Base-by-base conservation (phyloP, 2,329 filamentous ascomycete species). In the Drechmeria coniospora region DNA sequence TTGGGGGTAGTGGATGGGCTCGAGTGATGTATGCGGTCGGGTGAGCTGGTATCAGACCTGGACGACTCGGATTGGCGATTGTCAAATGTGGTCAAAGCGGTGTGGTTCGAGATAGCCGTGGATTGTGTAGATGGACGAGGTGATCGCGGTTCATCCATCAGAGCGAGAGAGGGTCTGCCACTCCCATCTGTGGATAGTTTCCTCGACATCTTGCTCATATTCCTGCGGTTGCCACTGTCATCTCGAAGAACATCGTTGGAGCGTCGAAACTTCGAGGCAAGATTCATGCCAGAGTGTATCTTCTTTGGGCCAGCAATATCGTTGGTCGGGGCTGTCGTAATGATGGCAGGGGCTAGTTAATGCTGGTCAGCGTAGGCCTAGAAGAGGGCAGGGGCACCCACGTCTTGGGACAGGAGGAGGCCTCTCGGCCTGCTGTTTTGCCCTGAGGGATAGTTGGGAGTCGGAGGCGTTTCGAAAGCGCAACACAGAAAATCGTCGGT, bases 381-480 rank as follows among this genome's bases (percentile, higher is more conserved):
- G 12, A 21, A 15, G 20, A n/a, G 28, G 26, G 11, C 20, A 32
- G 36, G 30, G 29, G 33, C 24, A 56, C 53, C 38, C 70, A 73
- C 61, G 66, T 54, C 56, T 67, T 47, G 60, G 73, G 45, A 68
- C 61, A 41, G 63, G 74, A 43, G 63, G 71, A 14, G 61, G 53
- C 40, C 58, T 64, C 43, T 64, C 58, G 34, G 61, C 58, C 31
- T 83, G 75, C 42, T 78, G 69, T 49, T 77, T 84, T 28, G 78
- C 77, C 48, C 73, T 70, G 17, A 74, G 61, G 8, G 82, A 83
- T 35, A 95, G 58, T 51, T 94, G 84, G 27, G 84, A 79, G 56
- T 95, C 87, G 7, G 86, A 94, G 35, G 83, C 86, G 66, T 93
- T 86, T 44, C 84, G 79, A 50, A 90, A 84, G 46, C 78, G 76